A percentile compares a stretch with the other conserved stretches of the same genome.
phyloP scores from a whole-genome alignment of 495 filamentous ascomycete species.

The Aspergillus homomorphus region DNA sequence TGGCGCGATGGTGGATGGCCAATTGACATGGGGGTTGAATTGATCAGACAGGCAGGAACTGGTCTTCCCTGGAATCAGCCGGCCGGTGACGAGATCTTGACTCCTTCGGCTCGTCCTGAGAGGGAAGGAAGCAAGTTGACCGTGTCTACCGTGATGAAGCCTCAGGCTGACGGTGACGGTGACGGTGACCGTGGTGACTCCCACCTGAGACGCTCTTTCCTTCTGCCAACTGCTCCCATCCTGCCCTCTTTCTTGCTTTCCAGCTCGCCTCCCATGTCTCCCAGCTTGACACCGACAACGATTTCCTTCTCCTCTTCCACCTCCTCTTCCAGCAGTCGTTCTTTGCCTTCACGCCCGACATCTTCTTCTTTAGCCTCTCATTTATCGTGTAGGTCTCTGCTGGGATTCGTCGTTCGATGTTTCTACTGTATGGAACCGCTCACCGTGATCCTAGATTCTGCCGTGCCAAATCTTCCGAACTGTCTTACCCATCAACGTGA shows the following conservation, averaged over 20 bases:
- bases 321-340: constrained; percentile 19
- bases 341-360: not conserved
- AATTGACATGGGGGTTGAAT: not conserved
- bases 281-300: not conserved
- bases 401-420: not conserved
- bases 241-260: constrained; percentile 14
- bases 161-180: no score
- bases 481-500: not conserved
- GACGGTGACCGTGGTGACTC: no score
- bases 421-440: not conserved
- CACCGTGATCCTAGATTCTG: not conserved
- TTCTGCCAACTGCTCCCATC: not conserved
- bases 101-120: not conserved
- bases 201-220: constrained; percentile 1
- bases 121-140: not conserved
- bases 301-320: constrained; percentile 6
- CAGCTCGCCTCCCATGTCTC: not conserved
- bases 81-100: not conserved
- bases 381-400: constrained; percentile 1
- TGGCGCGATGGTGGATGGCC: not conserved
- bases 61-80: no score
- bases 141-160: no score
- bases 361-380: constrained; percentile 2
- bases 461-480: not conserved
- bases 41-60: not conserved